Conservation (phyloP, 1,139 yeast genomes). For the Hemisphaericaspora xylofermentans region DNA sequence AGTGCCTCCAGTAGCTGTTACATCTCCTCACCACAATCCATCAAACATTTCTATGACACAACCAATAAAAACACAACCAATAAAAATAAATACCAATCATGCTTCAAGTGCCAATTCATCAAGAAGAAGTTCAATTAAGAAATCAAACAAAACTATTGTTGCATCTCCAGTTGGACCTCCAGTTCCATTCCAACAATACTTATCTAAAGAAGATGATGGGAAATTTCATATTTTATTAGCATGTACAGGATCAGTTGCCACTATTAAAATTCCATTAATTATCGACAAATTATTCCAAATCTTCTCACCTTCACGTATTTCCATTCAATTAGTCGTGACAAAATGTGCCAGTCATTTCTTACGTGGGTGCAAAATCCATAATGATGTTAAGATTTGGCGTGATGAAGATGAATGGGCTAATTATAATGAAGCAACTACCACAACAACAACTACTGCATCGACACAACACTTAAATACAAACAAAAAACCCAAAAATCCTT, state of each 20-base stretch:
- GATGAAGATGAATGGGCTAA: slow-evolving; percentile 89
- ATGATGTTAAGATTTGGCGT: slow-evolving; percentile 87
- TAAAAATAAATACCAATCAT: slow-evolving; percentile 19
- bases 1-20: neutral
- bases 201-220: slow-evolving; percentile 71
- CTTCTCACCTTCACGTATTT: slow-evolving; percentile 67
- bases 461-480: neutral
- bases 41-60: slow-evolving; percentile 9
- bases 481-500: slow-evolving; percentile 38
- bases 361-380: slow-evolving; percentile 73
- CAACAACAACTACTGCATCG: slow-evolving; percentile 16
- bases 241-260: slow-evolving; percentile 95
- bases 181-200: slow-evolving; percentile 71
- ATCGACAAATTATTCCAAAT: slow-evolving; percentile 78
- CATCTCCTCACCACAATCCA: slow-evolving; percentile 2
- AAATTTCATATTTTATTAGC: slow-evolving; percentile 86
- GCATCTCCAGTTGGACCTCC: slow-evolving; percentile 65
- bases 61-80: slow-evolving; percentile 29
- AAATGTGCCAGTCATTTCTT: slow-evolving; percentile 80
- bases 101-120: slow-evolving; percentile 13
- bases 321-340: slow-evolving; percentile 85
- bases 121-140: slow-evolving; percentile 23
- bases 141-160: slow-evolving; percentile 37
- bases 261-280: slow-evolving; percentile 85
- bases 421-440: slow-evolving; percentile 38